Evolutionary conservation across 148 eudicot species (phyloP), one percentile per base, ranked within the genome.

Genomic region (Chenopodium quinoa): DNA sequence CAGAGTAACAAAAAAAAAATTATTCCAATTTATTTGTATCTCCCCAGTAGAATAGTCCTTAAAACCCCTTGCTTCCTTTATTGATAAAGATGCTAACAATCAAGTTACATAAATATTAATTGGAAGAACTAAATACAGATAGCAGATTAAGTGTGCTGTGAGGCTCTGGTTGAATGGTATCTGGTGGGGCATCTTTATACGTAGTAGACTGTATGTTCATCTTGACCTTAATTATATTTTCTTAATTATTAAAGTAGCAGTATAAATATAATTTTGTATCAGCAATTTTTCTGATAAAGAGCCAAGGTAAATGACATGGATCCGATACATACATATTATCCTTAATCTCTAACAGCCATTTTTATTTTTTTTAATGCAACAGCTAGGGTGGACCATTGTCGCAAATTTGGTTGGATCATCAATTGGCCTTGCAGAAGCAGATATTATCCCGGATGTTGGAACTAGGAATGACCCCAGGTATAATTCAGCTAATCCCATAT

Each of bases 381-480:
- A 96, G 99, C 79, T 96, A 98, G 99, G 99, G 99, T 82, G 99
- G 99, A 71, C 99, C 99, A 76, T 82, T 96, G 76, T 88, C 98
- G 71, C 95, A 96, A 85, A 89, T 87, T 81, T 96, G 99, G 99
- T 80, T 92, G 85, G 89, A 92, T 90, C 91, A 91, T 71, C 99
- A 96, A 86, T 82, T 93, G 77, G 87, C 80, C 62, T 83, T 96
- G 86, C 99, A 96, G 82, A 96, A 91, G 82, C 87, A 88, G 80
- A 93, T 96, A 86, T 85, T 96, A 80, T 85, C 91, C 22, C 91
- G 99, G 76, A 92, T 96, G 99, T 73, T 89, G 82, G 94, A 90
- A 87, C 83, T 96, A 64, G 99, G 98, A 90, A 93, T 96, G 99
- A 92, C 95, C 71, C 99, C 99, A 85, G 99, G 99, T 94, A 89